Conservation (phyloP, 176 grass and related monocot genomes). For the Thinopyrum elongatum region DNA sequence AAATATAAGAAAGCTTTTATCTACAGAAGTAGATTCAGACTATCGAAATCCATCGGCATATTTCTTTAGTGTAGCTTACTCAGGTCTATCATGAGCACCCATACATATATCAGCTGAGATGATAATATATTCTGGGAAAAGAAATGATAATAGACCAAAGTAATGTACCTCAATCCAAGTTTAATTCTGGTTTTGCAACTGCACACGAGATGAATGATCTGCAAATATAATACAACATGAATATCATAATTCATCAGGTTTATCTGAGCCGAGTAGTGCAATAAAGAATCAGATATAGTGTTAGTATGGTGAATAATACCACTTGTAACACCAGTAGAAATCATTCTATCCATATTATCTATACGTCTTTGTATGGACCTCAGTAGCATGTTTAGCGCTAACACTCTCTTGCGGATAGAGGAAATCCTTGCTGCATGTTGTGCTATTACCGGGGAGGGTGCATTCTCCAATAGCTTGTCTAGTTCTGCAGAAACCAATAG, state of each 20-base stretch:
- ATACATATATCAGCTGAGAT: background rate
- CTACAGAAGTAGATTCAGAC: background rate
- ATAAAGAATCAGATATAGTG: background rate
- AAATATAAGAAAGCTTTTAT: background rate
- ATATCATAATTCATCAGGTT: constrained; percentile 12
- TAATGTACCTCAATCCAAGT: constrained; percentile 40
- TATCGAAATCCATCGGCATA: background rate
- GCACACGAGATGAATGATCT: constrained; percentile 44
- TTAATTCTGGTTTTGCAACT: constrained; percentile 36
- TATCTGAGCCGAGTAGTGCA: background rate
- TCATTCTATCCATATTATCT: constrained; percentile 73
- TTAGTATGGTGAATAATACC: constrained; percentile 36
- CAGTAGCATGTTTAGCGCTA: constrained; percentile 78
- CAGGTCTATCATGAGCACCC: background rate
- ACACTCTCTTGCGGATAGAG: constrained; percentile 71
- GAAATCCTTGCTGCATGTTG: constrained; percentile 82
- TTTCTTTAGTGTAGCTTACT: background rate
- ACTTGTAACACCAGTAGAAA: constrained; percentile 58
- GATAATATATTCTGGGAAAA: background rate
- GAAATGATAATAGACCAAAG: background rate
- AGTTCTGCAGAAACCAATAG: constrained; percentile 53
- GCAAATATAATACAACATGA: constrained; percentile 10
- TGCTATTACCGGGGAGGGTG: constrained; percentile 61
- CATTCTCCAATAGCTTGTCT: constrained; percentile 83
- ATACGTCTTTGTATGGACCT: constrained; percentile 84